A percentile compares a stretch with the other conserved stretches of the same genome.
Evolutionary conservation across 2,329 filamentous ascomycete species (phyloP).

Genomic region (Claviceps maximensis): DNA sequence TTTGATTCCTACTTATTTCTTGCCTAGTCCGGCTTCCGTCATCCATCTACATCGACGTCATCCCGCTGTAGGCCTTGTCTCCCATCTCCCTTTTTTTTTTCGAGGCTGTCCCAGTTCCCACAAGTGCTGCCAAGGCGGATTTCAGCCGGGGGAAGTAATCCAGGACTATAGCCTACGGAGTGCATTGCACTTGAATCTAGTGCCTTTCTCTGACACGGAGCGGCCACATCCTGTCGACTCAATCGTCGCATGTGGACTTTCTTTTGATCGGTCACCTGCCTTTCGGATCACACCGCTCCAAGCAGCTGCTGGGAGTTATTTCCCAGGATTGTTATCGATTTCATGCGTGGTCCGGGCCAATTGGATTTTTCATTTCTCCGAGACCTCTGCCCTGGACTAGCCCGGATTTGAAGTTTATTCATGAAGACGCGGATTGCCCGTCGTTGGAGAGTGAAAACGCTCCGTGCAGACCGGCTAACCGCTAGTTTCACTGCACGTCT

Average conservation of each 20-base stretch:
- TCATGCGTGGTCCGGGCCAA: slow-evolving; percentile 1
- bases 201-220: slow-evolving; percentile 1
- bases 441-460: neutral
- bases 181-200: slow-evolving; percentile 6
- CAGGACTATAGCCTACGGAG: slow-evolving; percentile 4
- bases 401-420: neutral
- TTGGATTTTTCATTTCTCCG: slow-evolving; percentile 2
- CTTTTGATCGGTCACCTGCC: slow-evolving; percentile 3
- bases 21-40: neutral
- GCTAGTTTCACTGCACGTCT: neutral
- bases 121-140: neutral
- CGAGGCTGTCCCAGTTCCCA: neutral
- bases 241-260: slow-evolving; percentile 3
- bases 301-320: slow-evolving; percentile 1
- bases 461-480: neutral
- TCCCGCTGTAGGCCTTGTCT: neutral
- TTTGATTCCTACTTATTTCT: neutral
- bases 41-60: neutral
- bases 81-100: neutral
- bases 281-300: slow-evolving; percentile 6
- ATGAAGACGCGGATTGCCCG: neutral
- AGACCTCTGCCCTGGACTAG: neutral
- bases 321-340: slow-evolving; percentile 3
- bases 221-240: slow-evolving; percentile 2
- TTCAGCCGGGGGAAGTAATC: slow-evolving; percentile 1